Conservation (phyloP, 768 basidiomycete species). For the Boletus speciosus region DNA sequence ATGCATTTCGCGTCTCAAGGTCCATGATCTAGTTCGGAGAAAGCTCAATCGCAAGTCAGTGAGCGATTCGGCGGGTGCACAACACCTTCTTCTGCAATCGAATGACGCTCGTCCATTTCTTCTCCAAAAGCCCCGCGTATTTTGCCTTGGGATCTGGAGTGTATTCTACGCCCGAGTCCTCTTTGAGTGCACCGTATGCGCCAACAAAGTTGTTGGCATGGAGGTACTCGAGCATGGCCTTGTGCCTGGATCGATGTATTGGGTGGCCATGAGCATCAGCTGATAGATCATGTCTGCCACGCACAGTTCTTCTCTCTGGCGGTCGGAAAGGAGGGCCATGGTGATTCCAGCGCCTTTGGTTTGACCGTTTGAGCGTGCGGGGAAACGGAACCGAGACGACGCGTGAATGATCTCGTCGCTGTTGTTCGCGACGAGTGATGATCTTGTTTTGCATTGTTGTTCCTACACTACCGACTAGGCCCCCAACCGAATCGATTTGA, state of each 20-base stretch:
- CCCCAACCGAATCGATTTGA: constrained; percentile 22
- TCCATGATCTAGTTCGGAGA: constrained; percentile 77
- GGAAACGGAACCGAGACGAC: background rate
- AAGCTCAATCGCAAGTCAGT: constrained; percentile 1
- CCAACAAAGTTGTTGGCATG: constrained; percentile 60
- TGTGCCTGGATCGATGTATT: constrained; percentile 50
- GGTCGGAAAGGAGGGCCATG: constrained; percentile 45
- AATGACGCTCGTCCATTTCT: constrained; percentile 98
- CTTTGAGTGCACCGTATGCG: constrained; percentile 58
- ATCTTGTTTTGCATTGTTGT: constrained; percentile 35
- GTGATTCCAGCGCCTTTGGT: constrained; percentile 6
- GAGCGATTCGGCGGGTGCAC: constrained; percentile 11
- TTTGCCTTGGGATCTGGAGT: constrained; percentile 84
- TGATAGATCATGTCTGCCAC: constrained; percentile 18
- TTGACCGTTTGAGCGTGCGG: constrained; percentile 1
- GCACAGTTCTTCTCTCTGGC: constrained; percentile 47
- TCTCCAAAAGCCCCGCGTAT: constrained; percentile 84
- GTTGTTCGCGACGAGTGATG: constrained; percentile 7
- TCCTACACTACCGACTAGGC: background rate
- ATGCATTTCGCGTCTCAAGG: constrained; percentile 78
- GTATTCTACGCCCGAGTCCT: constrained; percentile 57
- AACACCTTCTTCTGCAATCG: constrained; percentile 90
- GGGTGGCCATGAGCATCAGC: constrained; percentile 7
- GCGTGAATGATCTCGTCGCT: constrained; percentile 15
- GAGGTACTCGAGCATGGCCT: constrained; percentile 78